Evolutionary conservation across 345 rosid species (phyloP), one percentile per base, ranked within the genome.

Genomic region (Moringa oleifera): DNA sequence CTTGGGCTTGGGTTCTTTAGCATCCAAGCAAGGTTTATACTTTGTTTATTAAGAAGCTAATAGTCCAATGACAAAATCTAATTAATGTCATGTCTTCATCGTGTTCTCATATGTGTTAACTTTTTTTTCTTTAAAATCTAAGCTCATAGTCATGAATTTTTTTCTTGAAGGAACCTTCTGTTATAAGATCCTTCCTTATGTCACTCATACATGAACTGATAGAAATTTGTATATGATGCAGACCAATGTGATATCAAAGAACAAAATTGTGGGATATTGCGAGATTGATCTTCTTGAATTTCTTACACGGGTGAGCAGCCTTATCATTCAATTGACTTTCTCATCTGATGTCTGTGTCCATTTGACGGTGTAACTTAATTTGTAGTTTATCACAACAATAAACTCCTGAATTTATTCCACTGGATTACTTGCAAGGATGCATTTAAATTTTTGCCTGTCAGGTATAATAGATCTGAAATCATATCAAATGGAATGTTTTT

Each of bases 231-330:
- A 22, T 52, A 18, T 77, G 64, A 18, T 80, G 86, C 87, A 93
- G 98, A 93, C 97, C 0, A 89, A 93, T 71, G 84, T 76, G 80
- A 46, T 93, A 61, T 80, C 77, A 6, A 90, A 81, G 78, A 90
- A 82, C 78, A 85, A 80, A 65, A 70, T 89, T n/a, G 53, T 87
- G 17, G 98, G 97, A n/a, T 84, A 83, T 41, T 81, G 90, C 61
- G 98, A 93, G 65, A 68, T 89, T 68, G 89, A 93, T 77, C 77
- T 93, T 51, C 85, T 83, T 45, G 90, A 90, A 68, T 85, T 76
- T 75, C 75, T 84, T 49, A 66, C 75, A 20, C 75, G 62, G 83
- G 97, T 87, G 51, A 84, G 83, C 49, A 46, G 60, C 50, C 61
- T 45, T 58, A 50, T 22, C 36, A 18, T 61, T 51, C 31, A 24